Percentiles rank a stretch among this genome's conserved stretches.
These are phyloP conservation scores for Tolypocladium nubicola DNA, from an alignment of 2,329 filamentous ascomycete species.

Conservation along the genomic window DNA sequence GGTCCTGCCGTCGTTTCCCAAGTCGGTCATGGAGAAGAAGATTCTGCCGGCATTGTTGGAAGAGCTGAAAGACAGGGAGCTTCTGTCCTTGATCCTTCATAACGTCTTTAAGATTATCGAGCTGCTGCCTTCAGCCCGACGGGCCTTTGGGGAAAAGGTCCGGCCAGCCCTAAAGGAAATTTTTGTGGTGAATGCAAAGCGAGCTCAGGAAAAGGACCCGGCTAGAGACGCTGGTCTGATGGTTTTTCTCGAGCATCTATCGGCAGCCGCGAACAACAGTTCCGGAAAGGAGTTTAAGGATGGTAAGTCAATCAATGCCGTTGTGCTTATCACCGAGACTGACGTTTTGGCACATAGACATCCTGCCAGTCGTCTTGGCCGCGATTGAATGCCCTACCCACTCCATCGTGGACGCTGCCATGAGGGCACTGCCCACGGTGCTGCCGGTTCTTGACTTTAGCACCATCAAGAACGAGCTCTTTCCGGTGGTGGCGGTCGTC, in stretches of 20 bases:
- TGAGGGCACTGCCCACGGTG: slow-evolving; percentile 69
- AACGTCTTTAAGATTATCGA: slow-evolving; percentile 88
- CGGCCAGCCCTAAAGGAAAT: slow-evolving; percentile 77
- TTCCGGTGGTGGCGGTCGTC: slow-evolving; percentile 80
- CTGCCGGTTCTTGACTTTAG: slow-evolving; percentile 87
- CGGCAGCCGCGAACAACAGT: slow-evolving; percentile 66
- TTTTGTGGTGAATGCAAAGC: slow-evolving; percentile 55
- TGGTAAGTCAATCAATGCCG: slow-evolving; percentile 36
- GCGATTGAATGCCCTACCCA: slow-evolving; percentile 86
- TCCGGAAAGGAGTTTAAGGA: slow-evolving; percentile 92
- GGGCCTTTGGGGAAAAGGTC: slow-evolving; percentile 75
- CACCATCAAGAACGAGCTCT: slow-evolving; percentile 93
- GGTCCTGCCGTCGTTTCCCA: slow-evolving; percentile 85
- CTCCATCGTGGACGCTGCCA: slow-evolving; percentile 73
- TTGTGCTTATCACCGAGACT: not conserved
- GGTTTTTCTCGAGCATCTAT: slow-evolving; percentile 78
- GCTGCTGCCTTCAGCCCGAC: slow-evolving; percentile 63
- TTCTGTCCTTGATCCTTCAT: slow-evolving; percentile 75
- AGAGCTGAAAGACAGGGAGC: slow-evolving; percentile 84
- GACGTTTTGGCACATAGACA: slow-evolving; percentile 41
- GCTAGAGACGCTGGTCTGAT: slow-evolving; percentile 83
- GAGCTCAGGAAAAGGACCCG: slow-evolving; percentile 62
- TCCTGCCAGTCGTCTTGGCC: slow-evolving; percentile 74
- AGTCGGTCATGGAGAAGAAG: slow-evolving; percentile 90
- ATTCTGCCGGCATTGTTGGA: slow-evolving; percentile 80